Evolutionary conservation across 225 moss, liverwort and hornwort genomes (phyloP), one percentile per base, ranked within the genome.

Genomic region (Pseudisothecium myosuroides): DNA sequence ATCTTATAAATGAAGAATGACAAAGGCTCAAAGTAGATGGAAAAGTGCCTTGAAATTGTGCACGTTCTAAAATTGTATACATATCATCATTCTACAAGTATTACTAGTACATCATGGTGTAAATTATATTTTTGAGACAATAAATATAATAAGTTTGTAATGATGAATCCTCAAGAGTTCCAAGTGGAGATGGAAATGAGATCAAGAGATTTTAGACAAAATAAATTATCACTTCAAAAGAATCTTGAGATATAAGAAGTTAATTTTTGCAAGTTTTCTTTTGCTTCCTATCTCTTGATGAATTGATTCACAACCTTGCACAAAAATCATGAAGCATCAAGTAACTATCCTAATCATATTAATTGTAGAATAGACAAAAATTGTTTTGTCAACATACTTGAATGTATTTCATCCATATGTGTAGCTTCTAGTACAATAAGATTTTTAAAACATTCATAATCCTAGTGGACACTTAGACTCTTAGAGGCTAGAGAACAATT

Each of bases 41-140:
- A 12, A n/a, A 63, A n/a, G 12, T n/a, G 4, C 12, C 13, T 68
- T 22, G 7, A 68, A 68, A 22, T 23, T 37, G 6, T 21, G 3
- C 12, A n/a, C n/a, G 8, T 24, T 39, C 19, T 69, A 39, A 39
- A 39, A 24, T 69, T 24, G 26, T 41, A 7, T 0, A 71, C 26
- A 72, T 26, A 9, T 72, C 71, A 41, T 71, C n/a, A n/a, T n/a
- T n/a, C 9, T 3, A 41, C 9, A 41, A 71, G 15, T 41, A 10
- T 71, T 9, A n/a, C 7, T 1, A 0, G 1, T 12, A 15, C 8
- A 26, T 26, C 27, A 27, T 72, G 15, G 9, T 9, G 1, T 43
- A 72, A 15, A 72, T 72, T 5, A 43, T 72, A 5, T 24, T 43
- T 43, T 26, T 41, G 27, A 13, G 5, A 72, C 9, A 27, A 15